Evolutionary conservation across 192 early-diverging fungal genomes (phyloP).

Genomic region (Coemansia sp.): DNA sequence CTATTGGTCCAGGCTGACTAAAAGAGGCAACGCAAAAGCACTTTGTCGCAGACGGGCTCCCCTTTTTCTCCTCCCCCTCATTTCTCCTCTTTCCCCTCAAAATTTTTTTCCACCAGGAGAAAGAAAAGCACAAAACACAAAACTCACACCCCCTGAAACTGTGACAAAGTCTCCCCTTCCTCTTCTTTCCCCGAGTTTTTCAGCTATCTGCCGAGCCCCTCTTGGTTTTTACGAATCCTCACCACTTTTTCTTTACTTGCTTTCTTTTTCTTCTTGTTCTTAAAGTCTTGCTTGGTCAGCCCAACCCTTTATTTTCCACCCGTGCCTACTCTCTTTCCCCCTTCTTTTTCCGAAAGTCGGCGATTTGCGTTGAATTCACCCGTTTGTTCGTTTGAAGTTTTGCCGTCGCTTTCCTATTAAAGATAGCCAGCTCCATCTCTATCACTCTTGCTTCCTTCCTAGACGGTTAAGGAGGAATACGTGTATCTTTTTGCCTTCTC

Average conservation of each 20-base stretch:
- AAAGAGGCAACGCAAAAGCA: background rate
- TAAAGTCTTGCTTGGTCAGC: background rate
- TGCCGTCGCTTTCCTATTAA: too few species aligned
- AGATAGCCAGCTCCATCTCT: background rate
- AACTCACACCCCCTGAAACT: conserved; percentile 1
- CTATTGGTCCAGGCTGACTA: conserved; percentile 8
- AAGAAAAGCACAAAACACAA: too few species aligned
- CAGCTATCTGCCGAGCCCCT: too few species aligned
- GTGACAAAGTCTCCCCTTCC: background rate
- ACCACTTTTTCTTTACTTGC: background rate
- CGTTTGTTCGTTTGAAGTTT: conserved; percentile 10
- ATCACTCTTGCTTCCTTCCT: background rate
- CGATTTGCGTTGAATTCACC: background rate
- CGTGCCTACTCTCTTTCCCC: background rate
- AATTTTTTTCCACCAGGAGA: too few species aligned
- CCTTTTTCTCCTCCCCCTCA: background rate
- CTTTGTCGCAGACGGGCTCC: background rate
- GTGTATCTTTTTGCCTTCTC: too few species aligned
- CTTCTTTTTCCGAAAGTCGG: background rate
- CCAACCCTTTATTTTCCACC: background rate
- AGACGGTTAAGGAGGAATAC: too few species aligned
- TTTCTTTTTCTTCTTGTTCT: background rate
- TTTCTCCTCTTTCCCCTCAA: too few species aligned
- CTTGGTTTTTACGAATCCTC: too few species aligned
- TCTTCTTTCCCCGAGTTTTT: too few species aligned